Evolutionary conservation across 1,139 yeast species (phyloP), one percentile per base, ranked within the genome.

Genomic region (Blastobotrys malaysiensis): DNA sequence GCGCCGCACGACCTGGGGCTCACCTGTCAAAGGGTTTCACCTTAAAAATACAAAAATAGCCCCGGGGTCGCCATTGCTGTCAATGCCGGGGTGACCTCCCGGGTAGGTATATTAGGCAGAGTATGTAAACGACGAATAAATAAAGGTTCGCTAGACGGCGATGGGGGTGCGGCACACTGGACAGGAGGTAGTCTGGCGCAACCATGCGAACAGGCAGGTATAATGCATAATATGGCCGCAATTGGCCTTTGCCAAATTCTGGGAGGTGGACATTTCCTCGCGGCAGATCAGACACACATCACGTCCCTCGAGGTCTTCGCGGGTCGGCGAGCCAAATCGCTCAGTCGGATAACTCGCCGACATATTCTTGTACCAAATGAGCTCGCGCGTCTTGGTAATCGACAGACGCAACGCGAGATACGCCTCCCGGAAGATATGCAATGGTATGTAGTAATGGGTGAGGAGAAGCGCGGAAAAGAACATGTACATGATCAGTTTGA

Each of bases 171-270:
- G 59, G 50, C 69, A 65, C 5, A 61, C 61, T 1, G 68, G 68
- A 48, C 69, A 65, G 13, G 62, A 56, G 59, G 83, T 88, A 0
- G 93, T 84, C 61, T 90, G 77, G 65, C 85, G 91, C 63, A 88
- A 73, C 96, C 96, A 88, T 59, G 84, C 86, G 63, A 87, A 86
- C 59, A 88, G 75, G 68, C 96, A 88, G 1, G 88, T 89, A 73
- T 84, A 75, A 68, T 88, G 96, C 55, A 88, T 73, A 55, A 84
- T 80, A 68, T 88, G 96, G 27, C 83, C 82, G 73, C 96, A 88
- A 72, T 55, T 50, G n/a, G 62, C 57, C 4, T 43, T 36, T 43
- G 49, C 52, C 27, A 49, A 51, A 49, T 24, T 31, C 44, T 11
- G 49, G 16, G 46, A 48, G 31, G 26, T 43, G n/a, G 53, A 44